phyloP scores from a whole-genome alignment of 495 filamentous ascomycete genomes.

The Penicilliopsis zonata region DNA sequence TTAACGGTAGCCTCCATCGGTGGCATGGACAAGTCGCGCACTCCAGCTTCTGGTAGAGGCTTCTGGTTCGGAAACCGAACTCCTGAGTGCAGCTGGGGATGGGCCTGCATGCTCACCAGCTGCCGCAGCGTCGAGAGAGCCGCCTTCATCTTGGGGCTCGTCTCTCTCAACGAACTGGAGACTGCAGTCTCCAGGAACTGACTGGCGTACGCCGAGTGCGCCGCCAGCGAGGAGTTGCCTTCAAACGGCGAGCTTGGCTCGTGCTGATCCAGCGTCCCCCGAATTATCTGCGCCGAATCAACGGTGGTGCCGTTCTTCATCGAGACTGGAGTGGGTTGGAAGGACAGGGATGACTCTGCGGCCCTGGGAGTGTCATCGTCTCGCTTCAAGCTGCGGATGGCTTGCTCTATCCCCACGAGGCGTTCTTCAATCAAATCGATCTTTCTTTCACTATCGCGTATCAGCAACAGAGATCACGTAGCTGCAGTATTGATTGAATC shows the following conservation, averaged over 20 bases:
- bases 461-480: neutral
- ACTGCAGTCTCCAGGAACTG: conserved; percentile 51
- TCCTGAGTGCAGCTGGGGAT: conserved; percentile 21
- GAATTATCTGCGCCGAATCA: conserved; percentile 10
- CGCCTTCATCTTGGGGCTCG: conserved; percentile 39
- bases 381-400: conserved; percentile 29
- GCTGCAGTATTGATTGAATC: neutral
- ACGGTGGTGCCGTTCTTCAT: conserved; percentile 8
- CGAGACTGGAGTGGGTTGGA: conserved; percentile 10
- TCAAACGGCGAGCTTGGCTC: conserved; percentile 40
- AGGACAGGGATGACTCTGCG: conserved; percentile 1
- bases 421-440: conserved; percentile 55
- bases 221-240: conserved; percentile 45
- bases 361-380: neutral
- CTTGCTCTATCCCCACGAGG: conserved; percentile 42
- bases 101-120: conserved; percentile 39
- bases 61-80: conserved; percentile 30
- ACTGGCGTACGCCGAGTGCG: conserved; percentile 52
- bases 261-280: conserved; percentile 22
- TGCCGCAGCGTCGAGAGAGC: conserved; percentile 46
- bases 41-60: conserved; percentile 22
- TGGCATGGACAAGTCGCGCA: conserved; percentile 43
- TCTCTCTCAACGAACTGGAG: conserved; percentile 32
- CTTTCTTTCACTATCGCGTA: conserved; percentile 45
- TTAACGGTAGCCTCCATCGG: conserved; percentile 38